Evolutionary conservation across 2,329 filamentous ascomycete genomes (phyloP).

Genomic region (Lachnellula suecica): DNA sequence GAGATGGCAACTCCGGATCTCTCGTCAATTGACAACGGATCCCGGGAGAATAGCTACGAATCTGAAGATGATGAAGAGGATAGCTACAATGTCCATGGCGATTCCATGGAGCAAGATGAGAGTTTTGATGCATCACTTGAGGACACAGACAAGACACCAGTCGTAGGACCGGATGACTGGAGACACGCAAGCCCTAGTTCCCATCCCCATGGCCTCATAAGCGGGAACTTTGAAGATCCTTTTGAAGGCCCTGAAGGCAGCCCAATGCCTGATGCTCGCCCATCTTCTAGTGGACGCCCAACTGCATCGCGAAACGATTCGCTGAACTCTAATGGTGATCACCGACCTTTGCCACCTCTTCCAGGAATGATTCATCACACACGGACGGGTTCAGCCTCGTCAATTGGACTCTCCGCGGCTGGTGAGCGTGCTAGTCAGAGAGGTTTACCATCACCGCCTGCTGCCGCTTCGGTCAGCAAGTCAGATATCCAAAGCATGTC

Average conservation of each 20-base stretch:
- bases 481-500: slow-evolving; percentile 76
- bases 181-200: slow-evolving; percentile 63
- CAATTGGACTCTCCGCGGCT: slow-evolving; percentile 64
- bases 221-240: slow-evolving; percentile 53
- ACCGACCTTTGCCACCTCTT: slow-evolving; percentile 82
- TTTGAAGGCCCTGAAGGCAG: slow-evolving; percentile 65
- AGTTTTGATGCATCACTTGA: slow-evolving; percentile 96
- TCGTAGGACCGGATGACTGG: slow-evolving; percentile 98
- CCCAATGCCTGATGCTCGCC: slow-evolving; percentile 56
- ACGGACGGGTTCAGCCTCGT: slow-evolving; percentile 50
- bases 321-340: slow-evolving; percentile 73
- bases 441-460: slow-evolving; percentile 70
- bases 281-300: slow-evolving; percentile 43
- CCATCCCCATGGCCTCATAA: slow-evolving; percentile 24
- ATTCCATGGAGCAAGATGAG: slow-evolving; percentile 65
- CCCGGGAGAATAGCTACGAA: slow-evolving; percentile 90
- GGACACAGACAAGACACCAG: slow-evolving; percentile 94
- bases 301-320: slow-evolving; percentile 68
- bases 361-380: slow-evolving; percentile 57
- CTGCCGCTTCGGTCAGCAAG: slow-evolving; percentile 66
- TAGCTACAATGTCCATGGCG: slow-evolving; percentile 47
- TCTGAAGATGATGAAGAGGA: slow-evolving; percentile 76
- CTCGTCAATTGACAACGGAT: slow-evolving; percentile 87
- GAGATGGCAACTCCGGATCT: slow-evolving; percentile 96
- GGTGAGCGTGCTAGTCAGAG: slow-evolving; percentile 72